Evolutionary conservation across 352 stramenopile species (phyloP).

Genomic region (Lagenidium sp.): DNA sequence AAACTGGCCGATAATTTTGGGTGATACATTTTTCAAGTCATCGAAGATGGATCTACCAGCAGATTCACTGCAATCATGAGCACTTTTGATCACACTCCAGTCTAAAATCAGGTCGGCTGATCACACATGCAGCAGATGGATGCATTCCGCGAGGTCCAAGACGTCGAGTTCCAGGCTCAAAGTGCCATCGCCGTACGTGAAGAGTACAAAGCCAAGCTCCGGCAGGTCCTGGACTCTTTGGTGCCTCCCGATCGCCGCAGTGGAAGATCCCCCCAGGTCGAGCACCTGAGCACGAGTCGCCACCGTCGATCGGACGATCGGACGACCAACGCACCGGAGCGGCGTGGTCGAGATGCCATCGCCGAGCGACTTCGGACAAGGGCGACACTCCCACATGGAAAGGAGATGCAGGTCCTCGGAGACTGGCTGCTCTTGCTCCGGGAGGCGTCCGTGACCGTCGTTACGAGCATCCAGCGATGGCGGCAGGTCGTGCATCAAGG

Average conservation of each 20-base stretch:
- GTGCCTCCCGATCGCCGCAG: background rate
- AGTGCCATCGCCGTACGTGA: slow-evolving; percentile 41
- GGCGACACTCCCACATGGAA: slow-evolving; percentile 15
- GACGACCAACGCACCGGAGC: background rate
- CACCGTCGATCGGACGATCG: too few relatives aligned
- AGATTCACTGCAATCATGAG: too few relatives aligned
- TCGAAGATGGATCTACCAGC: too few relatives aligned
- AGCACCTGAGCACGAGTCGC: too few relatives aligned
- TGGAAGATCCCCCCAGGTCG: background rate
- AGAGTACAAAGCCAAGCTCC: slow-evolving; percentile 31
- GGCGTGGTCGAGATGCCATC: slow-evolving; percentile 4
- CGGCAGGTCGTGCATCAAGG: slow-evolving; percentile 23
- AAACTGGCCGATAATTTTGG: too few relatives aligned
- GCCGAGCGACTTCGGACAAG: slow-evolving; percentile 9
- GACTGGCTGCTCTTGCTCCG: slow-evolving; percentile 43
- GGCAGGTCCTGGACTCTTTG: slow-evolving; percentile 13
- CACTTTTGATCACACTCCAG: too few relatives aligned
- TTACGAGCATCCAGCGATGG: slow-evolving; percentile 38
- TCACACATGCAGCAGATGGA: background rate
- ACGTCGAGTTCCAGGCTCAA: slow-evolving; percentile 25
- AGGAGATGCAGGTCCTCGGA: slow-evolving; percentile 45
- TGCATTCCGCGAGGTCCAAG: slow-evolving; percentile 9
- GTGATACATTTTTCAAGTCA: too few relatives aligned
- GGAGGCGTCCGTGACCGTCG: slow-evolving; percentile 42
- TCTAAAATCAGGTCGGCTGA: background rate